Evolutionary conservation across 2,329 filamentous ascomycete genomes (phyloP).

Genomic region (Fusarium sp.): DNA sequence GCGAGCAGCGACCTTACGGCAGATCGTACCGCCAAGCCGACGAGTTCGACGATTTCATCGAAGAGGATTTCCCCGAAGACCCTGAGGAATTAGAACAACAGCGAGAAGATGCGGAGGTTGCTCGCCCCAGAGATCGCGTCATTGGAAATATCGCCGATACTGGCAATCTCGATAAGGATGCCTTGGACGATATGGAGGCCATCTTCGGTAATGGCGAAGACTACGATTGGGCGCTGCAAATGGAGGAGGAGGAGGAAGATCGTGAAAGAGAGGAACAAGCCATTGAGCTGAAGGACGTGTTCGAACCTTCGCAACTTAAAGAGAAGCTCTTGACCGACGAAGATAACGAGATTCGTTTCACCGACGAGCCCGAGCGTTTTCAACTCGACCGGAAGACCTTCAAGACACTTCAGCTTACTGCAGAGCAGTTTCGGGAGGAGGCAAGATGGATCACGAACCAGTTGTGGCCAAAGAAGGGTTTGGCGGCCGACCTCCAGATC

Average conservation of each 20-base stretch:
- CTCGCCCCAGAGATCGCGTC: slow-evolving; percentile 78
- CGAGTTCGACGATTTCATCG: slow-evolving; percentile 95
- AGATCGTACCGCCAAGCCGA: slow-evolving; percentile 72
- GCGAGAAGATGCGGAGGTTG: slow-evolving; percentile 88
- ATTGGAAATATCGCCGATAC: slow-evolving; percentile 79
- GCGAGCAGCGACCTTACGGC: slow-evolving; percentile 62
- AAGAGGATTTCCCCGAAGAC: slow-evolving; percentile 92
- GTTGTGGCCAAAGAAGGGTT: slow-evolving; percentile 86
- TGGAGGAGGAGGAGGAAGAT: slow-evolving; percentile 87
- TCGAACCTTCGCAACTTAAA: slow-evolving; percentile 92
- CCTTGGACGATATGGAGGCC: slow-evolving; percentile 93
- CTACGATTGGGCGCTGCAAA: slow-evolving; percentile 91
- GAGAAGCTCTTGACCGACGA: slow-evolving; percentile 96
- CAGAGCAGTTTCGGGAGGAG: slow-evolving; percentile 91
- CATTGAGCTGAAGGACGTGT: slow-evolving; percentile 95
- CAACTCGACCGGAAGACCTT: slow-evolving; percentile 92
- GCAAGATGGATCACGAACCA: slow-evolving; percentile 90
- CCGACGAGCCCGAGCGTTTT: slow-evolving; percentile 92
- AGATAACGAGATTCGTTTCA: slow-evolving; percentile 88
- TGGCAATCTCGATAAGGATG: slow-evolving; percentile 88
- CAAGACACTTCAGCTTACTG: slow-evolving; percentile 80
- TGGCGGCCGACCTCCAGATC: slow-evolving; percentile 76
- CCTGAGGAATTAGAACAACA: slow-evolving; percentile 80
- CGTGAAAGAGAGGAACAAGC: slow-evolving; percentile 82
- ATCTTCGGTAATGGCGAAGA: slow-evolving; percentile 97